Conservation (phyloP, 495 filamentous ascomycete species). For the Penicillium argentinense region DNA sequence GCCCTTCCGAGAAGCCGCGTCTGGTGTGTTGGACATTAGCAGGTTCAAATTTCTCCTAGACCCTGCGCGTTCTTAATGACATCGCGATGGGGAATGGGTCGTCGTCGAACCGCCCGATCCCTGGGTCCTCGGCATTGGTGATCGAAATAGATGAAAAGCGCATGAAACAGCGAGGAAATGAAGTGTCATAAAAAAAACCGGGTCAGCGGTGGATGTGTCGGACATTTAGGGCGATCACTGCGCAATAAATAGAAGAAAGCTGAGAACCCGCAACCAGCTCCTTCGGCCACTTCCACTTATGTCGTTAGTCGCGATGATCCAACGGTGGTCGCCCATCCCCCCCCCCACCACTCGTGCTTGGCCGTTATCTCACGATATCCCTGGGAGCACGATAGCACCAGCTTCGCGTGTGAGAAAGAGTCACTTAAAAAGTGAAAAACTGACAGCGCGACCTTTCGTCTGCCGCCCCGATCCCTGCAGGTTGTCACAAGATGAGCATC, state of each 20-base stretch:
- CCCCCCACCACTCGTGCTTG: slow-evolving; percentile 7
- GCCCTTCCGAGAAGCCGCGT: slow-evolving; percentile 15
- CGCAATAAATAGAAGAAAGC: slow-evolving; percentile 15
- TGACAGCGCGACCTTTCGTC: too few relatives aligned
- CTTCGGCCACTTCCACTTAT: slow-evolving; percentile 20
- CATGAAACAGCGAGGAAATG: slow-evolving; percentile 5
- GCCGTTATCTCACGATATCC: too few relatives aligned
- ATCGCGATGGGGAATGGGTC: too few relatives aligned
- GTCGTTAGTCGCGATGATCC: slow-evolving; percentile 30
- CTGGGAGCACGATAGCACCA: too few relatives aligned
- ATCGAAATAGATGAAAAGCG: slow-evolving; percentile 1
- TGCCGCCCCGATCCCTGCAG: too few relatives aligned
- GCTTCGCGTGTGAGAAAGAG: too few relatives aligned
- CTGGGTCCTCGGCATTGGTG: slow-evolving; percentile 3
- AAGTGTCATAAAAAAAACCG: slow-evolving; percentile 11
- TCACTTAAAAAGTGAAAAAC: too few relatives aligned
- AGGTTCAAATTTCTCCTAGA: too few relatives aligned
- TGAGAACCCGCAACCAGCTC: slow-evolving; percentile 11
- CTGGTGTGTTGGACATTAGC: neutral
- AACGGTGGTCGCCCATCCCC: slow-evolving; percentile 22
- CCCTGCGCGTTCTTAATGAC: too few relatives aligned
- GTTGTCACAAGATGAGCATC: too few relatives aligned
- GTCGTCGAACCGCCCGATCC: neutral
- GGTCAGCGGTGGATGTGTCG: slow-evolving; percentile 21
- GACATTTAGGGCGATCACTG: slow-evolving; percentile 23